Percentiles rank a stretch among this genome's conserved stretches.
Evolutionary conservation across 192 early-diverging fungal genomes (phyloP).

Genomic region (Coemansia erecta): DNA sequence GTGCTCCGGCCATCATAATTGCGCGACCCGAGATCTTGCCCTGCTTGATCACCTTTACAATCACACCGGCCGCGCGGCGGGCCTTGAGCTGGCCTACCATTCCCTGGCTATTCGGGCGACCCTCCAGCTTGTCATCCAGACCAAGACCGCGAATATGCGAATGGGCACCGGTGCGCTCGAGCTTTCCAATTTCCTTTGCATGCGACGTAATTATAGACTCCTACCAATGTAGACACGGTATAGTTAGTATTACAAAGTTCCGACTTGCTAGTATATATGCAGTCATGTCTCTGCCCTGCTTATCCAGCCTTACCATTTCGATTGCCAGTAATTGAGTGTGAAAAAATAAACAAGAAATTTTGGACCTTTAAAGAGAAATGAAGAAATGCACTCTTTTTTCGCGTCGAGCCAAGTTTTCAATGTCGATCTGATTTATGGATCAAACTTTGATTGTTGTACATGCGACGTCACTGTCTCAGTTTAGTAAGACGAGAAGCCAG

Average conservation of each 20-base stretch:
- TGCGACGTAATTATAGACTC: slow-evolving; percentile 53
- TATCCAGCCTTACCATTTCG: too few species aligned
- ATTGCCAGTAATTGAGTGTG: background rate
- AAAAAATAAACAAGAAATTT: background rate
- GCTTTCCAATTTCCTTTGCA: slow-evolving; percentile 45
- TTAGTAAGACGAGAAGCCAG: too few species aligned
- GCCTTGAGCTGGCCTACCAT: slow-evolving; percentile 98
- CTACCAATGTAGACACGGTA: slow-evolving; percentile 11
- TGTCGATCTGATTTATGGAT: too few species aligned
- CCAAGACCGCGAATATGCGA: slow-evolving; percentile 98
- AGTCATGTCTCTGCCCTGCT: too few species aligned
- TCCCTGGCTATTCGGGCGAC: slow-evolving; percentile 81
- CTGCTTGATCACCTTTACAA: slow-evolving; percentile 95
- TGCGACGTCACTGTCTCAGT: too few species aligned
- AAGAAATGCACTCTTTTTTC: too few species aligned
- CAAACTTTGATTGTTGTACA: too few species aligned
- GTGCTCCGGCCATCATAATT: slow-evolving; percentile 97
- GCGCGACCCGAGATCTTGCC: slow-evolving; percentile 97
- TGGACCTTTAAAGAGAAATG: background rate
- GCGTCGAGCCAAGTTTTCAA: too few species aligned
- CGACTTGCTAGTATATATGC: too few species aligned
- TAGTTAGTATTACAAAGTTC: too few species aligned
- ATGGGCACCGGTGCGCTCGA: slow-evolving; percentile 74
- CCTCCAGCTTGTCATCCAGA: slow-evolving; percentile 90
- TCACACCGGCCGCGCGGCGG: slow-evolving; percentile 93